Percentiles rank a stretch among this genome's conserved stretches.
phyloP scores from a whole-genome alignment of 805 yeast genomes.

The Peterozyma xylosa region DNA sequence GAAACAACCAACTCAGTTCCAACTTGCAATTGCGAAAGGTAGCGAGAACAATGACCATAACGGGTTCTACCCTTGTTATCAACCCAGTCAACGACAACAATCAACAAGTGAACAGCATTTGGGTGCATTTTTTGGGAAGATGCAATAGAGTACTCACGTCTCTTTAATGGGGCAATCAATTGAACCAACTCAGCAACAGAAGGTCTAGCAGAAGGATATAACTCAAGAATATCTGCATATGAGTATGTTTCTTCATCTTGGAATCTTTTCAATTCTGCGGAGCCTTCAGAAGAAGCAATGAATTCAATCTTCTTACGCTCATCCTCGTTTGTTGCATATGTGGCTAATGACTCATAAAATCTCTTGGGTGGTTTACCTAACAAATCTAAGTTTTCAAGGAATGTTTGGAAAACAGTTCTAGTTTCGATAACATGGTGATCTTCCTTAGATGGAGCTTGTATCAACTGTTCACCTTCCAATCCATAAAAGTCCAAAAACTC shows the following conservation, averaged over 20 bases:
- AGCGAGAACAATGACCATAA: slow-evolving; percentile 92
- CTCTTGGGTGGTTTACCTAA: slow-evolving; percentile 95
- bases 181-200: slow-evolving; percentile 58
- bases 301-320: slow-evolving; percentile 57
- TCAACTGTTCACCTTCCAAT: slow-evolving; percentile 57
- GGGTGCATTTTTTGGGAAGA: slow-evolving; percentile 92
- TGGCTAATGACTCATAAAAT: slow-evolving; percentile 78
- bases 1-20: slow-evolving; percentile 89
- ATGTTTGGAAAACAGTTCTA: slow-evolving; percentile 76
- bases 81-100: slow-evolving; percentile 95
- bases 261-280: slow-evolving; percentile 72
- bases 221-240: slow-evolving; percentile 73
- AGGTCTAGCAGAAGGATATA: slow-evolving; percentile 81
- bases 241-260: slow-evolving; percentile 79
- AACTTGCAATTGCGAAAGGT: slow-evolving; percentile 65
- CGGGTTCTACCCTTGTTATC: slow-evolving; percentile 80
- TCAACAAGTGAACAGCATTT: slow-evolving; percentile 81
- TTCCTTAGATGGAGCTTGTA: slow-evolving; percentile 67
- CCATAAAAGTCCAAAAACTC: slow-evolving; percentile 68
- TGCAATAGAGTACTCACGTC: slow-evolving; percentile 97
- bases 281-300: slow-evolving; percentile 74
- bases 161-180: slow-evolving; percentile 78
- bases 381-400: slow-evolving; percentile 75
- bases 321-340: slow-evolving; percentile 59
- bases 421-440: slow-evolving; percentile 50